Evolutionary conservation across 73 alveolate genomes (phyloP).

Genomic region (Chromera velia): DNA sequence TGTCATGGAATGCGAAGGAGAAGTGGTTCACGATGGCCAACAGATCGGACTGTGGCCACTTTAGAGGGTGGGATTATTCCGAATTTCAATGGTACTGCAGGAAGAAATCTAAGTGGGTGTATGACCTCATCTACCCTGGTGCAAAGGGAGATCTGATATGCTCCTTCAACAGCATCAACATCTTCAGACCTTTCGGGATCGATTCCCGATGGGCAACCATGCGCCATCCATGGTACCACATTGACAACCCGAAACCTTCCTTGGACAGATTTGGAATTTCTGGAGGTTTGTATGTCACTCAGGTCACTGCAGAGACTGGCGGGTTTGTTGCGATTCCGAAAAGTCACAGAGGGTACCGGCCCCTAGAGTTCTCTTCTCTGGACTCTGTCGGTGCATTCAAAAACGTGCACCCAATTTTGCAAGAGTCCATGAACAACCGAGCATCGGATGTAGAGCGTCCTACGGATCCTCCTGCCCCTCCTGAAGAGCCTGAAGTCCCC

Average conservation of each 20-base stretch:
- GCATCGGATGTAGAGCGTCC: no score
- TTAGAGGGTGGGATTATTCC: constrained; percentile 1
- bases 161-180: neutral
- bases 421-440: no score
- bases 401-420: no score
- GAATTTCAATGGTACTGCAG: neutral
- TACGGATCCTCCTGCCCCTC: no score
- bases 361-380: neutral
- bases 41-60: neutral
- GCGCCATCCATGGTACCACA: neutral
- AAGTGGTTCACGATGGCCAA: neutral
- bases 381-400: neutral
- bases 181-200: neutral
- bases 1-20: neutral
- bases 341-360: neutral
- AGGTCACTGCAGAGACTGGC: neutral
- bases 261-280: no score
- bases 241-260: constrained; percentile 7
- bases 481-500: no score
- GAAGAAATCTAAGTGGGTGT: neutral
- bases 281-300: no score
- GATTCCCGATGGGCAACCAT: neutral
- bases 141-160: neutral
- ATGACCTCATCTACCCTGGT: neutral
- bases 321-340: neutral